phyloP scores from a whole-genome alignment of 1,284 basidiomycete species.

The Inonotus obliquus region DNA sequence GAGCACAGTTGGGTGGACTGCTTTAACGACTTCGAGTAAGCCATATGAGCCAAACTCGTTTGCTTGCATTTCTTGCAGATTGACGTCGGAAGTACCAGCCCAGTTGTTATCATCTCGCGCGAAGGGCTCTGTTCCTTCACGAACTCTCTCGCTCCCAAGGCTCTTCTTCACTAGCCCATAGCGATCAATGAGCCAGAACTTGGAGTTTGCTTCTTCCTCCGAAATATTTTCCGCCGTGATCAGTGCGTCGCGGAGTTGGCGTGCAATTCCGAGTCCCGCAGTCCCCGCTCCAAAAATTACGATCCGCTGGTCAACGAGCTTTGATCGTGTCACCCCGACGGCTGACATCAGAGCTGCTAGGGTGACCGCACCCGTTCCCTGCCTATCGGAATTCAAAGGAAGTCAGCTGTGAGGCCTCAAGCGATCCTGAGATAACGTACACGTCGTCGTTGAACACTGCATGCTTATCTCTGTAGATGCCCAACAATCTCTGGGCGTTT shows the following conservation, averaged over 20 bases:
- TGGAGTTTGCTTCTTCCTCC: slow-evolving; percentile 51
- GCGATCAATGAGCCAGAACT: slow-evolving; percentile 66
- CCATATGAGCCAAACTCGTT: slow-evolving; percentile 42
- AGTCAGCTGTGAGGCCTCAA: neutral
- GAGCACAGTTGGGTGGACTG: slow-evolving; percentile 65
- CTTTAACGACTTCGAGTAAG: slow-evolving; percentile 65
- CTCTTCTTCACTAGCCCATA: slow-evolving; percentile 53
- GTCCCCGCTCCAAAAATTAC: slow-evolving; percentile 80
- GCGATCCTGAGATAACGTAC: slow-evolving; percentile 33
- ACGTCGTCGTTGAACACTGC: slow-evolving; percentile 81
- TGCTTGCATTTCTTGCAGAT: slow-evolving; percentile 29
- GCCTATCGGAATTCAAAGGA: slow-evolving; percentile 38
- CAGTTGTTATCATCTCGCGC: slow-evolving; percentile 52
- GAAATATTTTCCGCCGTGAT: slow-evolving; percentile 51
- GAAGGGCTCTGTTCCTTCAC: slow-evolving; percentile 52
- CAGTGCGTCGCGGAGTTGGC: slow-evolving; percentile 73
- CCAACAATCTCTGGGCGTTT: slow-evolving; percentile 70
- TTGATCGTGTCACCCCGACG: slow-evolving; percentile 66
- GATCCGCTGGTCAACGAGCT: slow-evolving; percentile 70
- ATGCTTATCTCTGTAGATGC: slow-evolving; percentile 62
- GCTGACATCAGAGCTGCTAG: slow-evolving; percentile 76
- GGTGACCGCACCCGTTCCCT: slow-evolving; percentile 84
- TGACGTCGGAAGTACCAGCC: slow-evolving; percentile 21
- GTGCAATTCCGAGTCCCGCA: slow-evolving; percentile 76
- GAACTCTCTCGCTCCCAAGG: slow-evolving; percentile 43